Percentiles rank a stretch among this genome's conserved stretches.
Conservation (phyloP, 176 grass and related monocot genomes). For the Ensete glaucum region DNA sequence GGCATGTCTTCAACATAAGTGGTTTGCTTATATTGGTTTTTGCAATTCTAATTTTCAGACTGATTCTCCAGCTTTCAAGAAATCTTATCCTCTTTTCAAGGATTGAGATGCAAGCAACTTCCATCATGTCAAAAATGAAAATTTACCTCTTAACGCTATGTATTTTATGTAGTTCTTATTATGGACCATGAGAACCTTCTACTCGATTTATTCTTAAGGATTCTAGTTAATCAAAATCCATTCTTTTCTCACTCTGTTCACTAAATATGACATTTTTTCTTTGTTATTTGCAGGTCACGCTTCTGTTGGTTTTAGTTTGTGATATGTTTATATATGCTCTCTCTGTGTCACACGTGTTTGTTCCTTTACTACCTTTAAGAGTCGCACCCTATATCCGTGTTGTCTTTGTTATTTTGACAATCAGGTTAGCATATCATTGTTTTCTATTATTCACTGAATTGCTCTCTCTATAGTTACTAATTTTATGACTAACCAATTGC, state of each 20-base stretch:
- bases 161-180: background rate
- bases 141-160: background rate
- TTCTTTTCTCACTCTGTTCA: background rate
- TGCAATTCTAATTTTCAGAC: too few species aligned
- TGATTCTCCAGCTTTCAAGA: too few species aligned
- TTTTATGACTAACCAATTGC: conserved; percentile 19
- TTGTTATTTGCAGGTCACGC: conserved; percentile 56
- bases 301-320: conserved; percentile 78
- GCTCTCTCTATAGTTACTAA: background rate
- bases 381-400: conserved; percentile 81
- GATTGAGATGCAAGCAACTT: background rate
- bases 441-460: conserved; percentile 7
- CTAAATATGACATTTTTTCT: conserved; percentile 20
- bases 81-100: too few species aligned
- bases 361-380: conserved; percentile 54
- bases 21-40: background rate
- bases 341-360: conserved; percentile 29
- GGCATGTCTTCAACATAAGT: background rate
- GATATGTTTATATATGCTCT: conserved; percentile 63
- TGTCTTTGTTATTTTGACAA: conserved; percentile 62
- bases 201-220: background rate
- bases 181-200: background rate
- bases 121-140: background rate
- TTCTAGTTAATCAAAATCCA: background rate
- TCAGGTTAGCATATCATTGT: conserved; percentile 51